phyloP scores from a whole-genome alignment of 2,329 filamentous ascomycete genomes.

The Cladosporium austrohemisphaericum region DNA sequence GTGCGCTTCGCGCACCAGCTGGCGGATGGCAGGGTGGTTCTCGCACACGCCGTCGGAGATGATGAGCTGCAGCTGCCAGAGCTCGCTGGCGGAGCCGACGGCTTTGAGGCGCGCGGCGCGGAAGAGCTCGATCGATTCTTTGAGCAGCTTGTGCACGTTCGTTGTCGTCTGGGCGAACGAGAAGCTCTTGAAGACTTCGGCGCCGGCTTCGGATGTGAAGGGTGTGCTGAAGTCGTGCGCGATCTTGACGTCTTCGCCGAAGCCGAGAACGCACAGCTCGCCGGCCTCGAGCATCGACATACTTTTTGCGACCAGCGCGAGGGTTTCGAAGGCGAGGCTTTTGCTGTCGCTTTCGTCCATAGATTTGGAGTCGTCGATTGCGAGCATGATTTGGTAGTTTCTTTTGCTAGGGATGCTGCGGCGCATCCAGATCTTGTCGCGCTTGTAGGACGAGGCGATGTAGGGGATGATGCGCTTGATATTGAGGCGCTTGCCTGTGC shows the following conservation, averaged over 20 bases:
- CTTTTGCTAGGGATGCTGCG: conserved; percentile 87
- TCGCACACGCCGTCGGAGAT: conserved; percentile 93
- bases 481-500: conserved; percentile 95
- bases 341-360: conserved; percentile 83
- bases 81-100: conserved; percentile 55
- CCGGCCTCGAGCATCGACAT: conserved; percentile 92
- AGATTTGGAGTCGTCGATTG: conserved; percentile 89
- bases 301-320: conserved; percentile 83
- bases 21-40: conserved; percentile 76
- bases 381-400: conserved; percentile 94
- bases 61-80: conserved; percentile 93
- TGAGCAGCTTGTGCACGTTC: conserved; percentile 75
- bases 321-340: conserved; percentile 82
- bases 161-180: conserved; percentile 81
- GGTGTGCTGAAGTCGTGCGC: conserved; percentile 82
- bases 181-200: conserved; percentile 79
- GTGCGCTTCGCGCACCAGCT: conserved; percentile 79
- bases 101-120: conserved; percentile 65
- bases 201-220: conserved; percentile 76
- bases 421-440: conserved; percentile 99
- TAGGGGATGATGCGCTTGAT: conserved; percentile 99
- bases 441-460: conserved; percentile 96
- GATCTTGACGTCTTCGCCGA: conserved; percentile 77
- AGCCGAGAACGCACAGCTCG: conserved; percentile 85
- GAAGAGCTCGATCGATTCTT: conserved; percentile 76